Base-by-base conservation (phyloP, 1,284 basidiomycete species). In the Boletellus dicymbophilus region DNA sequence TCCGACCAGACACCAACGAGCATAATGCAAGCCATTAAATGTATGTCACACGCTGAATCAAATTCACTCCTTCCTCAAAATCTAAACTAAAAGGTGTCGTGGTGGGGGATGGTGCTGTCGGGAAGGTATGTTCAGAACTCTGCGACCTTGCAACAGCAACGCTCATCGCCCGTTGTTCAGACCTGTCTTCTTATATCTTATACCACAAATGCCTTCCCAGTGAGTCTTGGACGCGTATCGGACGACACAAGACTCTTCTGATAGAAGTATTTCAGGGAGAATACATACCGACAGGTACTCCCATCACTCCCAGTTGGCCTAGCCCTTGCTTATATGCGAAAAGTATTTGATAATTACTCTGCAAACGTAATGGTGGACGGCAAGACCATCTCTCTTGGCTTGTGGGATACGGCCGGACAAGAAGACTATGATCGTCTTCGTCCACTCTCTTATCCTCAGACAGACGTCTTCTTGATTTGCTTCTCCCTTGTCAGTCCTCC, bases 381-480 rank as follows among this genome's bases (percentile, higher is more conserved):
- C 63, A 97, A 98, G 80, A 97, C 97, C 41, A 96, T 99, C 63
- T 95, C 93, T 51, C 85, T 99, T 51, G 96, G 96, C 49, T 78
- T 98, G 51, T 98, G 95, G 95, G 95, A 98, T 82, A 98, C 95
- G n/a, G 95, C 95, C 44, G 95, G 95, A 62, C 95, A 98, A 75
- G 95, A 98, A 72, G 95, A 98, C 78, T 96, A 95, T 71, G 97
- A 99, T 73, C 91, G 97, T 50, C 88, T 99, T 63, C 90, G 97
- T 61, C 97, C 97, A 46, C 82, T 99, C 57, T 96, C 93, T 55
- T 99, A 99, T 76, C 97, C 97, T 9, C 97, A 99, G 74, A 99
- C 97, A 46, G 97, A 99, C 70, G 95, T 99, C 33, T 99, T 99
- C 78, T 80, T 99, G 68, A 95, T 99, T 71, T 99, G 97, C 72